Evolutionary conservation across 148 eudicot species (phyloP).

Genomic region (Chenopodium quinoa): DNA sequence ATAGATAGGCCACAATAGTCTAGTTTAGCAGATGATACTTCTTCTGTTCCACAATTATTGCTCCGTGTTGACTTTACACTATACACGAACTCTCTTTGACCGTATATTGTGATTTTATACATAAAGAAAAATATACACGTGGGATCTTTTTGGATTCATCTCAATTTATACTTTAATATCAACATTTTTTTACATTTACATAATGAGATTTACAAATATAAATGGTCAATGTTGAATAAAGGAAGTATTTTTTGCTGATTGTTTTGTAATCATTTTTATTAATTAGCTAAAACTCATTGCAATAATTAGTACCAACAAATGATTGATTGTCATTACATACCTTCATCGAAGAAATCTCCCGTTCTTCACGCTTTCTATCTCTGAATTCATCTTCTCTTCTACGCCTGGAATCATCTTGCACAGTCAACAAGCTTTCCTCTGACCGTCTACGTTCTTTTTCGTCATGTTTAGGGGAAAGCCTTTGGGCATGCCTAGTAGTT

Average conservation of each 20-base stretch:
- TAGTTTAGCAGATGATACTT: no score
- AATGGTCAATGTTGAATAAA: no score
- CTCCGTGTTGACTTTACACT: no score
- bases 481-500: constrained; percentile 68
- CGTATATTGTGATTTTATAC: no score
- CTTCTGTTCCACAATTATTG: no score
- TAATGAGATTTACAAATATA: neutral
- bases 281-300: neutral
- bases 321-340: constrained; percentile 33
- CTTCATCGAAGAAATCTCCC: constrained; percentile 58
- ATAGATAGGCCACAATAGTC: neutral
- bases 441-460: constrained; percentile 93
- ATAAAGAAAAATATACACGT: neutral
- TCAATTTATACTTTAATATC: neutral
- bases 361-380: constrained; percentile 92
- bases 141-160: no score
- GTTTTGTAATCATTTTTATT: neutral
- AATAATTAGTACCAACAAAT: neutral
- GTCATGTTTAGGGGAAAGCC: constrained; percentile 93
- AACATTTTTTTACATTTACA: neutral
- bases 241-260: neutral
- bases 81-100: no score
- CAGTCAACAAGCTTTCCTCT: constrained; percentile 60
- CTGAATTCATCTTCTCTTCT: constrained; percentile 91
- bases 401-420: constrained; percentile 76